Evolutionary conservation across 2,329 filamentous ascomycete genomes (phyloP), one percentile per base, ranked within the genome.

Genomic region (Botrytis pseudocinerea): DNA sequence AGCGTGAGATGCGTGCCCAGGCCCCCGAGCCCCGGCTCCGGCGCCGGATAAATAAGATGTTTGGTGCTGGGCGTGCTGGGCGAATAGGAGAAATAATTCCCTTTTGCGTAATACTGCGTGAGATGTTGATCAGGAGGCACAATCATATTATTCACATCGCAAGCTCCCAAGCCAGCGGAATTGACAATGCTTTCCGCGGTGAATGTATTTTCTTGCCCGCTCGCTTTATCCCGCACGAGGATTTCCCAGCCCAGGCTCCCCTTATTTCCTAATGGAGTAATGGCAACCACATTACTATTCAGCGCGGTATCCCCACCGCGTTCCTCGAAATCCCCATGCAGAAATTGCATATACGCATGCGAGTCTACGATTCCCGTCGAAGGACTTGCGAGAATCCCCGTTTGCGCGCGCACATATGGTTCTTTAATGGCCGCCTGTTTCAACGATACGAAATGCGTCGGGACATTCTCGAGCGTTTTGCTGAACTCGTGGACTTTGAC

Each of bases 1-100:
- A 98, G 87, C 1, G 96, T 99, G 28, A 99, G 85, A 82, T 99
- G 96, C 0, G 96, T 98, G 65, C 96, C 96, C 0, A 99, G 85
- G 0, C 96, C 95, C 69, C 90, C 95, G 35, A 91, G 88, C 2
- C 95, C 95, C 0, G 94, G 92, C 14, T 92, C 86, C 0, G 95
- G 94, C 0, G 92, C 94, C 0, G 96, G 96, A 80, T 98, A 99
- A 69, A 99, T 86, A 35, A 99, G 88, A 18, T 95, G 89, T 59
- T 83, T 86, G 0, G 94, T 94, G 2, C 79, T 80, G 0, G 94
- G 95, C 1, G 80, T 80, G 0, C 90, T 88, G 1, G 89, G 85
- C 0, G 87, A 83, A 84, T 98, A 98, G 44, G 91, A 92, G 84
- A 97, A 98, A 84, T 99, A 99, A 74, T 93, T 95, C 0, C 96